Base-by-base conservation (phyloP, 768 basidiomycete genomes). In the Auricularia sp. region DNA sequence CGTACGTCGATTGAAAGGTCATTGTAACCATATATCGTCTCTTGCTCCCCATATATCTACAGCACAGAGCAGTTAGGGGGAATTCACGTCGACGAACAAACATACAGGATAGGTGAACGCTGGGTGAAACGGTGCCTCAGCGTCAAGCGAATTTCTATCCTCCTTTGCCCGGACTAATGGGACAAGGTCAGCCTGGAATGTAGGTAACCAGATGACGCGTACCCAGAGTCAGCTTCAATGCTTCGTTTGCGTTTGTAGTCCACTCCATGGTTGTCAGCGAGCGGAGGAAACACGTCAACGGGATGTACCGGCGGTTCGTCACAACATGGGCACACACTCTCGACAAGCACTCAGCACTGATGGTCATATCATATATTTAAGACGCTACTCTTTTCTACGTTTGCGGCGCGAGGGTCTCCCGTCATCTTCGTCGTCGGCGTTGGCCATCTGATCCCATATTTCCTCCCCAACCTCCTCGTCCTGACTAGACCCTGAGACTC, bases 21-120 rank as follows among this genome's bases (percentile, higher is more conserved):
- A 67, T 85, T 82, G 76, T 97, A 98, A 2, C 96, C 96, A 73
- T 96, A 98, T 64, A 98, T 88, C 77, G 88, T 94, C 77, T 99
- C 94, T 63, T 96, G 90, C 70, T 98, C 93, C 63, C 96, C 96
- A 72, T 87, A 98, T 71, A 99, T 94, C 91, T 93, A 54, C 63
- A n/a, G 29, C 54, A 61, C 37, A 18, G 59, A 37, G 47, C 21
- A 33, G 21, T 35, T 13, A 11, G 21, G 14, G 45, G 8, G 62
- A 54, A 66, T n/a, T 29, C 18, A 37, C 3, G 18, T 54, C 5
- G 21, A 36, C 33, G 18, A 18, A 58, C 3, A 42, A 24, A 73
- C 86, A 63, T 70, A 92, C 92, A 4, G 96, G 94, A 76, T 99
- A 99, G 0, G 96, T 98, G 78, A 98, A 99, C 3, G 80, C 77